Conservation (phyloP, 83 land plant species). For the Picea abies region DNA sequence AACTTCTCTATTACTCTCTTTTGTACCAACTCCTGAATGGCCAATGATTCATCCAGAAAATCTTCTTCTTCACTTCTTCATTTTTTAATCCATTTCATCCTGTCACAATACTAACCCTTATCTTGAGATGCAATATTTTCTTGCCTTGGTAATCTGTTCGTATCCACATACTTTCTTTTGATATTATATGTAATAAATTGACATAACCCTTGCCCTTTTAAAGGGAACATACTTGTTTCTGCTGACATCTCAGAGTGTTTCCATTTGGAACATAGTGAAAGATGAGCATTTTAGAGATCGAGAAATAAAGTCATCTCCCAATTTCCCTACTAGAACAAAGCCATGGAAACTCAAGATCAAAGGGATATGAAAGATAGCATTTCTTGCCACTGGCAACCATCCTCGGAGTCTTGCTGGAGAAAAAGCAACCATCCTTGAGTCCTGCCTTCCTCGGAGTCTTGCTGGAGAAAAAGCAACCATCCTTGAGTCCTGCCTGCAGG, state of each 20-base stretch:
- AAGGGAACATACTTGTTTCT: too few relatives aligned
- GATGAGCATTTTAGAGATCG: neutral
- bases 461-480: too few relatives aligned
- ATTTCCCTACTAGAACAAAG: neutral
- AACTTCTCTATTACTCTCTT: neutral
- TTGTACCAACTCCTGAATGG: neutral
- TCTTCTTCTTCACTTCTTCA: neutral
- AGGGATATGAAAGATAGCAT: neutral
- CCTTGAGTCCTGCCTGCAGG: too few relatives aligned
- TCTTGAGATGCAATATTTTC: neutral
- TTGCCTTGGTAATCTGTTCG: too few relatives aligned
- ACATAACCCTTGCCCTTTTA: too few relatives aligned
- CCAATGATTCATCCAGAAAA: neutral
- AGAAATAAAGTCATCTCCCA: neutral
- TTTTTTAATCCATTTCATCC: neutral
- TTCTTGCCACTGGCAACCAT: constrained; percentile 15
- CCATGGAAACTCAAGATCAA: neutral
- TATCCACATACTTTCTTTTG: too few relatives aligned
- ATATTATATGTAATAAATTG: too few relatives aligned
- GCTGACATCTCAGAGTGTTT: neutral
- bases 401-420: neutral
- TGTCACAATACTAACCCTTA: too few relatives aligned
- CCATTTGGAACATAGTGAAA: neutral
- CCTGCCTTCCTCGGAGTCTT: too few relatives aligned
- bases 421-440: too few relatives aligned